Percentiles rank a stretch among this genome's conserved stretches.
Evolutionary conservation across 2,329 filamentous ascomycete genomes (phyloP).

Genomic region (Ophiostoma populinum): DNA sequence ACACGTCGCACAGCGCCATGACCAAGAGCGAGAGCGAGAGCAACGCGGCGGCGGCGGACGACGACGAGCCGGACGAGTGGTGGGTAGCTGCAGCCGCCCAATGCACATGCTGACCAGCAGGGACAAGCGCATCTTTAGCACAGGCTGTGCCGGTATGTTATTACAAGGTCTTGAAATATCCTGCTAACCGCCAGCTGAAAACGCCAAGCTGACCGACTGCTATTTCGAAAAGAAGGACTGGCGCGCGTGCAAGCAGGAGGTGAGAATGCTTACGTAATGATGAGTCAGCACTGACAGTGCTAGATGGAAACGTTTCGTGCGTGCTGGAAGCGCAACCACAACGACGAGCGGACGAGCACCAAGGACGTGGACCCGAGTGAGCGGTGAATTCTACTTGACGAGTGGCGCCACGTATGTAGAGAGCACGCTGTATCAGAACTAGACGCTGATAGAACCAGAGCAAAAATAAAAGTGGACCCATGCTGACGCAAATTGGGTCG

Average conservation of each 20-base stretch:
- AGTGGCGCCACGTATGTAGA: no score
- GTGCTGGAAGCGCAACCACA: conserved; percentile 84
- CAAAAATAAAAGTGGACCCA: no score
- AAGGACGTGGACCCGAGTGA: conserved; percentile 38
- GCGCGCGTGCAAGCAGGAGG: conserved; percentile 75
- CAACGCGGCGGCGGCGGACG: conserved; percentile 21
- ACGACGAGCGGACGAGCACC: conserved; percentile 62
- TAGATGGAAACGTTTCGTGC: conserved; percentile 81
- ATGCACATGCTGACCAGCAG: conserved; percentile 28
- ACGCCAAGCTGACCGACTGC: conserved; percentile 81
- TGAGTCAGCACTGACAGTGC: neutral
- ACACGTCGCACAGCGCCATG: conserved; percentile 21
- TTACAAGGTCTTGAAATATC: no score
- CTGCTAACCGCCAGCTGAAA: conserved; percentile 46
- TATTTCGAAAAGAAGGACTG: conserved; percentile 95
- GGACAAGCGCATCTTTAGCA: conserved; percentile 97
- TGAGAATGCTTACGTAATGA: conserved; percentile 18
- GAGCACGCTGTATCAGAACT: no score
- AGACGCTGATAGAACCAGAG: no score
- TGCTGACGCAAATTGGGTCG: no score
- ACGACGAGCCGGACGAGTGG: conserved; percentile 92
- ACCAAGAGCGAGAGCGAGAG: conserved; percentile 37
- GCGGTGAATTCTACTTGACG: no score
- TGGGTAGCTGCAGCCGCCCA: conserved; percentile 26
- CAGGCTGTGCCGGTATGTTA: conserved; percentile 65